These are phyloP conservation scores for Lithocarpus polystachyus DNA, from an alignment of 306 rosid species.

Conservation along the genomic window DNA sequence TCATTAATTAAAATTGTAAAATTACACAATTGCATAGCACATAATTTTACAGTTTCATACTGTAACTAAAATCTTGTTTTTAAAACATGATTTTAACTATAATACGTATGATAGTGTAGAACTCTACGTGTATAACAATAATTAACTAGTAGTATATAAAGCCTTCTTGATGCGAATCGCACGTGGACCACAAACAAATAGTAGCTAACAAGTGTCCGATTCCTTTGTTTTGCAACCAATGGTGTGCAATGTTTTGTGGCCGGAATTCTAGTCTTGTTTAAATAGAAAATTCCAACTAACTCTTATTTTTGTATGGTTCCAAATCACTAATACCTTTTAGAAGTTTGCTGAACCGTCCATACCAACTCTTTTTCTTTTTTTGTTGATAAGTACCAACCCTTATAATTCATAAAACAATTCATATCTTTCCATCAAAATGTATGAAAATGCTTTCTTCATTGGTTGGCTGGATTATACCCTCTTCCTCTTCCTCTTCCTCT, in stretches of 20 bases:
- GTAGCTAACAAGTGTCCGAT: not conserved
- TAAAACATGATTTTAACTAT: too few relatives aligned
- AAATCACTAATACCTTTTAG: not conserved
- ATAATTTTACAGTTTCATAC: too few relatives aligned
- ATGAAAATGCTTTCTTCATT: slow-evolving; percentile 3
- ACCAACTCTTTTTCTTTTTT: not conserved
- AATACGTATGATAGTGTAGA: too few relatives aligned
- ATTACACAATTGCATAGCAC: too few relatives aligned
- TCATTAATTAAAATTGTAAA: too few relatives aligned
- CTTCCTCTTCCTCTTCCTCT: not conserved
- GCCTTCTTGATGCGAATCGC: too few relatives aligned
- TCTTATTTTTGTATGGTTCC: not conserved
- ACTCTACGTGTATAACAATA: too few relatives aligned
- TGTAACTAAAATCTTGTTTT: too few relatives aligned
- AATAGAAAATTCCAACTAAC: not conserved
- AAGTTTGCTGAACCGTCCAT: not conserved
- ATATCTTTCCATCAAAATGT: not conserved
- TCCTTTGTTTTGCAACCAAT: not conserved
- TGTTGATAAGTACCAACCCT: not conserved
- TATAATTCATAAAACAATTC: not conserved
- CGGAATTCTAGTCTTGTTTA: not conserved
- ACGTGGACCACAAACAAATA: too few relatives aligned
- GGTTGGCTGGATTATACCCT: not conserved
- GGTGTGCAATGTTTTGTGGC: not conserved
- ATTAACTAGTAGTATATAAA: too few relatives aligned